Base-by-base conservation (phyloP, 768 basidiomycete genomes). In the Amanita muscaria region DNA sequence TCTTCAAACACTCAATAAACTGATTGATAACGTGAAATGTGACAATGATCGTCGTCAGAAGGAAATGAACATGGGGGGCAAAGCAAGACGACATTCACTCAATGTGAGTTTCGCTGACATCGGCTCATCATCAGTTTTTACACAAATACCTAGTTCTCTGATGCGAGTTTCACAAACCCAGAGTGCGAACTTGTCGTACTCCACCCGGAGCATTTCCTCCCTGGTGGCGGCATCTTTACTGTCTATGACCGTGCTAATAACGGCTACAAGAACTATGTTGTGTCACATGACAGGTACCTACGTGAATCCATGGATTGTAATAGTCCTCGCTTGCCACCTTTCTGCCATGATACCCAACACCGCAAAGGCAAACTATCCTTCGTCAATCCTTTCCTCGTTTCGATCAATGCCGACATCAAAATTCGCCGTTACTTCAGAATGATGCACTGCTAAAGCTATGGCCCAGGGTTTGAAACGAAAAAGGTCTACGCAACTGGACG, bases 371-470 rank as follows among this genome's bases (percentile, higher is more conserved):
- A n/a, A n/a, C n/a, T n/a, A n/a, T 40, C 48, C 21, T 19, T 27
- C n/a, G 25, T 56, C 31, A 57, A 57, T 45, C 30, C 49, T 40
- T 54, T 57, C 32, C 53, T 56, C 10, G 53, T 58, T 10, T 37
- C 47, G 10, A 11, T 56, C 21, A 57, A 58, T 42, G 51, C 56
- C 12, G 51, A 56, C 27, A 53, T 58, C 42, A 56, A 58, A 47
- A 56, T 56, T 40, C 49, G 51, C 19, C 49, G 54, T 34, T 57
- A 56, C 48, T 56, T 53, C 14, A 32, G 44, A 33, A 52, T 53
- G 54, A n/a, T n/a, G n/a, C n/a, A n/a, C n/a, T n/a, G 30, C 44
- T 21, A 31, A 46, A 21, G n/a, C n/a, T n/a, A 2, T 22, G 38
- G 12, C 50, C 31, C 46, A 45, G 44, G n/a, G n/a, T n/a, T n/a